Evolutionary conservation across 2,329 filamentous ascomycete species (phyloP).

Genomic region (Aureobasidium sp.): DNA sequence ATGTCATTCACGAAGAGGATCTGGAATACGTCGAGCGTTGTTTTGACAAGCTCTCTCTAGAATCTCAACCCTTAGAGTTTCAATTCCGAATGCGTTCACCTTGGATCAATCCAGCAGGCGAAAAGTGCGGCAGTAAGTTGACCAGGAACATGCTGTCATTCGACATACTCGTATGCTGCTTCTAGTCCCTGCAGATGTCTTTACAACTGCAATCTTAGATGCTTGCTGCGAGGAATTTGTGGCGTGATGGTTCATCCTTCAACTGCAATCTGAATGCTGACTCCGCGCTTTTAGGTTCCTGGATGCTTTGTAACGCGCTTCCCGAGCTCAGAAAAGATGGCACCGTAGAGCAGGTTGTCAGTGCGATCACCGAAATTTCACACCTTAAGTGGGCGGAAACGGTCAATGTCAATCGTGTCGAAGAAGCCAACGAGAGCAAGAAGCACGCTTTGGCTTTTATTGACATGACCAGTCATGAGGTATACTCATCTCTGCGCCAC

Average conservation of each 20-base stretch:
- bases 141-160: neutral
- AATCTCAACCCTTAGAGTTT: conserved; percentile 25
- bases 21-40: conserved; percentile 12
- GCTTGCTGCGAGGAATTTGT: neutral
- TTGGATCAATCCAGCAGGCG: conserved; percentile 19
- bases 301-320: conserved; percentile 25
- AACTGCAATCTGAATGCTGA: neutral
- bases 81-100: conserved; percentile 29
- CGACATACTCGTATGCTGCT: neutral
- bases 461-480: conserved; percentile 6
- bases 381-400: conserved; percentile 25
- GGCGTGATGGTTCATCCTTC: neutral
- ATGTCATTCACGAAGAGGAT: conserved; percentile 22
- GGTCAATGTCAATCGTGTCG: conserved; percentile 21
- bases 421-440: conserved; percentile 29
- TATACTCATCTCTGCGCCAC: neutral
- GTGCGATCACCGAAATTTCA: conserved; percentile 26
- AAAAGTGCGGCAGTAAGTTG: conserved; percentile 10
- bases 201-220: neutral
- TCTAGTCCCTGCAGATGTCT: neutral
- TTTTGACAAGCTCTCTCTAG: neutral
- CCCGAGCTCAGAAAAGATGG: conserved; percentile 24
- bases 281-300: conserved; percentile 15
- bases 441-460: conserved; percentile 21
- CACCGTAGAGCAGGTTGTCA: conserved; percentile 20